A percentile compares a stretch with the other conserved stretches of the same genome.
These are phyloP conservation scores for Cladobotryum protrusum DNA, from an alignment of 2,329 filamentous ascomycete genomes.

Conservation along the genomic window DNA sequence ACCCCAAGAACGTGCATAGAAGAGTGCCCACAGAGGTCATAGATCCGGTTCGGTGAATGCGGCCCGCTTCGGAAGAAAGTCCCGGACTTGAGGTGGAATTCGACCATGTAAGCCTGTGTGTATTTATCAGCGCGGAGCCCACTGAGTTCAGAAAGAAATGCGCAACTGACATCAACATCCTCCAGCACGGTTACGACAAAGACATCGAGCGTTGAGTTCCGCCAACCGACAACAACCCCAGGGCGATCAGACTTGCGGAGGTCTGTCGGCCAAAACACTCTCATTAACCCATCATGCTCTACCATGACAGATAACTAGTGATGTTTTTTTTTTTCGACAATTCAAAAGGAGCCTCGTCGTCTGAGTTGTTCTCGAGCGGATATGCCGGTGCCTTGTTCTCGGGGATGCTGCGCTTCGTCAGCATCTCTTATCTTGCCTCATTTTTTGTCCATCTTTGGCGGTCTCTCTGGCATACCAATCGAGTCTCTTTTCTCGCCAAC, in stretches of 20 bases:
- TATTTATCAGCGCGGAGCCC: background rate
- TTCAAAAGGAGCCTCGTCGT: slow-evolving; percentile 87
- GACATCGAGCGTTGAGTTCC: slow-evolving; percentile 84
- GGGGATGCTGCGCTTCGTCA: slow-evolving; percentile 61
- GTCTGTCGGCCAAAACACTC: slow-evolving; percentile 97
- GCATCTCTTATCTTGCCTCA: background rate
- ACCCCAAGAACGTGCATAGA: slow-evolving; percentile 82
- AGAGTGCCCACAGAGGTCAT: slow-evolving; percentile 74
- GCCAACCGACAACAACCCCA: slow-evolving; percentile 91
- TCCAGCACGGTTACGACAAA: slow-evolving; percentile 86
- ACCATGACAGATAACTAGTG: slow-evolving; percentile 49
- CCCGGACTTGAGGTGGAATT: slow-evolving; percentile 77
- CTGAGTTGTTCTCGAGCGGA: slow-evolving; percentile 94
- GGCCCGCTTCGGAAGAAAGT: slow-evolving; percentile 77
- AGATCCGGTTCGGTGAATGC: slow-evolving; percentile 73
- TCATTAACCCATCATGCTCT: slow-evolving; percentile 83
- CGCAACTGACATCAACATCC: slow-evolving; percentile 70
- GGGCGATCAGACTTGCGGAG: slow-evolving; percentile 63
- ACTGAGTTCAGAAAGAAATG: background rate
- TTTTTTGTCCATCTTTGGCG: background rate
- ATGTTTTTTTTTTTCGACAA: slow-evolving; percentile 6
- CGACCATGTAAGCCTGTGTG: slow-evolving; percentile 65
- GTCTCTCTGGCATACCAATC: slow-evolving; percentile 54
- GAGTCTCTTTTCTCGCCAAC: slow-evolving; percentile 72
- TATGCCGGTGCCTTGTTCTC: slow-evolving; percentile 69